Base-by-base conservation (phyloP, 768 basidiomycete genomes). In the Kwoniella bestiolae region DNA sequence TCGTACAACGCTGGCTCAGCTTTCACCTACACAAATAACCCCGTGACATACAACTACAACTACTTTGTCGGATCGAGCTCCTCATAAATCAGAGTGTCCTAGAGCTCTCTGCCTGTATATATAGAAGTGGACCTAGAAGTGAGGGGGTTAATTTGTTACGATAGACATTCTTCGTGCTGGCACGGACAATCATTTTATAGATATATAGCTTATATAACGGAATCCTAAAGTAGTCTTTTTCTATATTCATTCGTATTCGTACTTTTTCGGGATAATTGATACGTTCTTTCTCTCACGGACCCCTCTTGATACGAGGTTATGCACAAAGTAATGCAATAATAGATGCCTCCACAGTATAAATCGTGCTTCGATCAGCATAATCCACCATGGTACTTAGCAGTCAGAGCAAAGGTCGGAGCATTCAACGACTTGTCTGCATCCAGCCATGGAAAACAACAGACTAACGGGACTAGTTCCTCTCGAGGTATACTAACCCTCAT, bases 51-150 rank as follows among this genome's bases (percentile, higher is more conserved):
- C 77, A 82, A 82, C 70, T 82, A 68, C 75, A 81, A 82, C 72
- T 82, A 82, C 77, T 79, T 78, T 70, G 76, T 80, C 64, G 79
- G 79, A 67, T 78, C 78, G 66, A 78, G 76, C 76, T 78, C 71
- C 51, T 67, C 51, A 56, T 49, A 46, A 35, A 44, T 9, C 38
- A 18, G 9, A 28, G 26, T 31, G 6, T 38, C 35, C 7, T 23
- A 44, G 56, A 66, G 69, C 65, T 70, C 56, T 60, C 52, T 50
- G 61, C 14, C 31, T 63, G 51, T 63, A 56, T 49, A 21, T 3
- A 25, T 23, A 51, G 16, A 35, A 55, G 41, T 9, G 18, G 50
- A 32, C 60, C 44, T 6, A 25, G 28, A 16, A 12, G 18, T 8
- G 29, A 23, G 49, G 25, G 58, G 58, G 35, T 51, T 23, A 14